phyloP scores from a whole-genome alignment of 768 basidiomycete genomes.

The Mycena leptocephala region DNA sequence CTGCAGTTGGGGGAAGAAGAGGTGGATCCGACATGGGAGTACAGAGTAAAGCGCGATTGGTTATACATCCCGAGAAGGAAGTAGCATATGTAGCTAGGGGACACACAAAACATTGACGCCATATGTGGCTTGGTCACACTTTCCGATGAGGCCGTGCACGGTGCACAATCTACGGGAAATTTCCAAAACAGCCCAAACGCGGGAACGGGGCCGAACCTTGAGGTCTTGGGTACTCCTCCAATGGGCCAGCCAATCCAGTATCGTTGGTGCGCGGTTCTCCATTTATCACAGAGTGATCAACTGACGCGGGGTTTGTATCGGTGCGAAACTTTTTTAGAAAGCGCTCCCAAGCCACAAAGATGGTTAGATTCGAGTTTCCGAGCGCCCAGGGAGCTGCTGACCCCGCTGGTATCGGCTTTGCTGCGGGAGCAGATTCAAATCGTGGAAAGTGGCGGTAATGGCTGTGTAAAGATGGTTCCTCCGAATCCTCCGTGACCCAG shows the following conservation, averaged over 20 bases:
- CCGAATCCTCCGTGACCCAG: background rate
- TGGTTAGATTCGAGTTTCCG: background rate
- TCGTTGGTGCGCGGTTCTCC: background rate
- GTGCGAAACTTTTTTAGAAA: background rate
- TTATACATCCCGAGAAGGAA: conserved; percentile 1
- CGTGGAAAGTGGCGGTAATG: background rate
- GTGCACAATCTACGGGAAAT: background rate
- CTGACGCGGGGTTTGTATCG: background rate
- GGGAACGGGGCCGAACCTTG: background rate
- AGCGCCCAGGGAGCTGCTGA: background rate
- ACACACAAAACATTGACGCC: conserved; percentile 20
- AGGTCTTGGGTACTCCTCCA: background rate
- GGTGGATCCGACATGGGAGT: conserved; percentile 32
- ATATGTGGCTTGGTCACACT: background rate
- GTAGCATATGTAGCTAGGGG: background rate
- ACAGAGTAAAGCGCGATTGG: background rate
- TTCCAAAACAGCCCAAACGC: background rate
- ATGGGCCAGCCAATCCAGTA: conserved; percentile 15
- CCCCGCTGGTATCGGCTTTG: background rate
- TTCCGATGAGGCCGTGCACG: conserved; percentile 25
- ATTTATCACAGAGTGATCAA: conserved; percentile 7
- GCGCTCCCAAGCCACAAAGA: background rate
- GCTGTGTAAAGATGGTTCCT: background rate
- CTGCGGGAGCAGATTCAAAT: background rate
- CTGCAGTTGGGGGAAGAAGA: conserved; percentile 15